phyloP scores from a whole-genome alignment of 1,284 basidiomycete genomes.

The Microbotryum violaceum region DNA sequence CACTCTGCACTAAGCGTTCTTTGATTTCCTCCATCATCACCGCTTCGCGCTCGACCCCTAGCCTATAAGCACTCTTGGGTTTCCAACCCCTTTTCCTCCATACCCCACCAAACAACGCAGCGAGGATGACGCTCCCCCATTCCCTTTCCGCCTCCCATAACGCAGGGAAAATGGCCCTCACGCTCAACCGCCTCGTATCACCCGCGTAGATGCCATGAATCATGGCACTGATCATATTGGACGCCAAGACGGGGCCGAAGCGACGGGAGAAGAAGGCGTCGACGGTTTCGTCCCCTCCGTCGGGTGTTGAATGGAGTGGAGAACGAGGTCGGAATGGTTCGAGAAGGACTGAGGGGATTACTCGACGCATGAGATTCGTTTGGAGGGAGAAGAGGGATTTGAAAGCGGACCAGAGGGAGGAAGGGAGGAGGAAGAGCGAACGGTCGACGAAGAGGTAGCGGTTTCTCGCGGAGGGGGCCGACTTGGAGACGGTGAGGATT shows the following conservation, averaged over 20 bases:
- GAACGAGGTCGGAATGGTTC: slow-evolving; percentile 54
- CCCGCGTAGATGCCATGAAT: slow-evolving; percentile 91
- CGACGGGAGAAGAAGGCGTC: slow-evolving; percentile 68
- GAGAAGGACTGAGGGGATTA: slow-evolving; percentile 52
- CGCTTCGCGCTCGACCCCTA: slow-evolving; percentile 25
- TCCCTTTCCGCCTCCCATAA: slow-evolving; percentile 59
- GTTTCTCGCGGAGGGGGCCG: slow-evolving; percentile 61
- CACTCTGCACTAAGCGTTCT: slow-evolving; percentile 35
- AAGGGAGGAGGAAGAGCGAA: slow-evolving; percentile 49
- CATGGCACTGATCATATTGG: slow-evolving; percentile 69
- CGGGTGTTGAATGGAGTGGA: slow-evolving; percentile 37
- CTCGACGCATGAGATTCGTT: slow-evolving; percentile 48
- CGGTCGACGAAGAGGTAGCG: slow-evolving; percentile 63
- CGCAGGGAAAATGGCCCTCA: slow-evolving; percentile 66
- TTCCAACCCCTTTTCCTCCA: slow-evolving; percentile 25
- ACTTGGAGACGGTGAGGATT: slow-evolving; percentile 57
- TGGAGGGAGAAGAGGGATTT: slow-evolving; percentile 27
- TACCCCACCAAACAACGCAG: slow-evolving; percentile 47
- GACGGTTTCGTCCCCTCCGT: slow-evolving; percentile 63
- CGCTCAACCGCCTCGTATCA: slow-evolving; percentile 65
- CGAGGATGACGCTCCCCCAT: slow-evolving; percentile 60
- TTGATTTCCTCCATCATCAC: slow-evolving; percentile 45
- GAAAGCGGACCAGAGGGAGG: slow-evolving; percentile 45
- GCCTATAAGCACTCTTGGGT: slow-evolving; percentile 17
- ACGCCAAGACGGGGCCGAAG: slow-evolving; percentile 65